phyloP scores from a whole-genome alignment of 306 rosid genomes.

The Cicer bijugum region DNA sequence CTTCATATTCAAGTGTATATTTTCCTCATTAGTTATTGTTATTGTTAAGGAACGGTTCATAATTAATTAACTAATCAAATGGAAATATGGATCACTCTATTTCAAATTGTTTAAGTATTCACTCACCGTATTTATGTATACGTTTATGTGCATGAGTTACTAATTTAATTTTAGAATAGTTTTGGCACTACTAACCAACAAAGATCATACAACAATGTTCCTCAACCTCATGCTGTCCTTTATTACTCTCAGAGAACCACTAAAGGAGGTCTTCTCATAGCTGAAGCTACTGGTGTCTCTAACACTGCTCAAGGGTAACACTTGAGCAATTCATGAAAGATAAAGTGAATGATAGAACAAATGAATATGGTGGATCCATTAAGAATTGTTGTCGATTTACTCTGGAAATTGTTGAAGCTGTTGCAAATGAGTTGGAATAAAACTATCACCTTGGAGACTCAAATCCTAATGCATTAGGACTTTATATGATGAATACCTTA shows the following conservation, averaged over 20 bases:
- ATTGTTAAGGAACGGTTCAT: no score
- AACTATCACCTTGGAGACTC: conserved; percentile 37
- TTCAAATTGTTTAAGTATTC: not conserved
- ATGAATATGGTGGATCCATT: conserved; percentile 73
- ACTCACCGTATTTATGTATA: not conserved
- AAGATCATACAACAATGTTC: conserved; percentile 16
- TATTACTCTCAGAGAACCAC: conserved; percentile 31
- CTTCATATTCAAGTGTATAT: no score
- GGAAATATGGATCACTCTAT: not conserved
- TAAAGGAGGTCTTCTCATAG: not conserved
- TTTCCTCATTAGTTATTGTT: no score
- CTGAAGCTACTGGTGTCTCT: conserved; percentile 42
- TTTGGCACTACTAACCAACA: not conserved
- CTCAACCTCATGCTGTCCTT: not conserved
- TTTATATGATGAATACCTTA: conserved; percentile 19
- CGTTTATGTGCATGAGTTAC: not conserved
- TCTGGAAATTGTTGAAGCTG: conserved; percentile 60
- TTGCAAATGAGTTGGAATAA: conserved; percentile 50
- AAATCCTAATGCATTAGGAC: not conserved
- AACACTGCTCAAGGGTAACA: conserved; percentile 48
- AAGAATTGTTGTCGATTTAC: conserved; percentile 67
- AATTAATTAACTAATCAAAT: no score
- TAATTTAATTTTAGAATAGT: conserved; percentile 5
- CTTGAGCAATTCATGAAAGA: conserved; percentile 70
- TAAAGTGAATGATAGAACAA: conserved; percentile 59